Percentiles rank a stretch among this genome's conserved stretches.
Evolutionary conservation across 805 yeast genomes (phyloP).

Genomic region (Ogataea nitratoaversa): DNA sequence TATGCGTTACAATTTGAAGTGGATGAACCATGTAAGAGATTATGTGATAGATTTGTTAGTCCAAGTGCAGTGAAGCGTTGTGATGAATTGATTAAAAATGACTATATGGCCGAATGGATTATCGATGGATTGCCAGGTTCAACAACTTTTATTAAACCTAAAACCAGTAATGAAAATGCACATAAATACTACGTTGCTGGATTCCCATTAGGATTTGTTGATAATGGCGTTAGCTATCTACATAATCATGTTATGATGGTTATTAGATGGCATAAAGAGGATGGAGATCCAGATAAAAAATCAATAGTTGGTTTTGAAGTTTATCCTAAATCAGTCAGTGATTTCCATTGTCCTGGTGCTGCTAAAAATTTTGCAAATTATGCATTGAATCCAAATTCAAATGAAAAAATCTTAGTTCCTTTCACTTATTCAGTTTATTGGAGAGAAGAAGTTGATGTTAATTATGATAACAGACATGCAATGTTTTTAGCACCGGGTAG

Average conservation of each 20-base stretch:
- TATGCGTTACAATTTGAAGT: slow-evolving; percentile 58
- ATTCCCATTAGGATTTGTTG: slow-evolving; percentile 74
- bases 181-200: slow-evolving; percentile 77
- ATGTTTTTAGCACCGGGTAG: slow-evolving; percentile 39
- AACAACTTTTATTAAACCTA: slow-evolving; percentile 65
- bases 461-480: slow-evolving; percentile 71
- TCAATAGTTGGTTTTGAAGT: slow-evolving; percentile 87
- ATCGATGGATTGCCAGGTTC: slow-evolving; percentile 86
- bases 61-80: slow-evolving; percentile 52
- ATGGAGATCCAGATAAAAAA: slow-evolving; percentile 34
- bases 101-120: slow-evolving; percentile 79
- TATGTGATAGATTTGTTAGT: slow-evolving; percentile 65
- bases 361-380: slow-evolving; percentile 54
- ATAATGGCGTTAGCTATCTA: slow-evolving; percentile 54
- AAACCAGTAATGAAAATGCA: slow-evolving; percentile 41
- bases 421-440: slow-evolving; percentile 85
- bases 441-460: slow-evolving; percentile 71
- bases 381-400: slow-evolving; percentile 42
- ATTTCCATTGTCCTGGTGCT: slow-evolving; percentile 70
- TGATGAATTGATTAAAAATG: slow-evolving; percentile 55
- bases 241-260: slow-evolving; percentile 83
- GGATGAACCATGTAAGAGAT: slow-evolving; percentile 60
- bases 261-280: slow-evolving; percentile 59
- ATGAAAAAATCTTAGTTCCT: slow-evolving; percentile 48
- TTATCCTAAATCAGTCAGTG: slow-evolving; percentile 75